Evolutionary conservation across 192 early-diverging fungal genomes (phyloP), one percentile per base, ranked within the genome.

Genomic region (Podila epigama): DNA sequence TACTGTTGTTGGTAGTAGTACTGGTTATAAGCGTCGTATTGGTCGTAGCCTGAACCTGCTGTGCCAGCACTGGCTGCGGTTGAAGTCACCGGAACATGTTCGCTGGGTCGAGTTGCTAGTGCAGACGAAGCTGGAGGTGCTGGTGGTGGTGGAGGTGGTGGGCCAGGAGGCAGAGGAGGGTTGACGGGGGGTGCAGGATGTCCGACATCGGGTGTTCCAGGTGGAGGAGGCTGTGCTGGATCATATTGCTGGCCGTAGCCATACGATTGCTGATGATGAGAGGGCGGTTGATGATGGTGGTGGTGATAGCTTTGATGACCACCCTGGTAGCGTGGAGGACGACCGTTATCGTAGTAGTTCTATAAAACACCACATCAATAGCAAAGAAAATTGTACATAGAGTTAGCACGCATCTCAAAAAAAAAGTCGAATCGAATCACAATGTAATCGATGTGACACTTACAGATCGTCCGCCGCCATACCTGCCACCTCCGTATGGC

Each of bases 1-100:
- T 77, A 77, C 32, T 77, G 73, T 35, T 77, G 73, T 25, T 77
- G 73, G 35, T 77, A 68, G 32, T 77, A 77, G 20, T 77, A 77
- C 39, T 77, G 73, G 39, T 68, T 68, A 40, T 77, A 77, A 31
- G 66, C 73, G 31, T 77, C 66, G 25, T 77, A 77, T 34, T 75
- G 71, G 29, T 77, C 73, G 34, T 77, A 77, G 27, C 60, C 62
- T 20, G 68, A 77, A 16, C 37, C 73, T 29, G 51, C 20, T 15
- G 69, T 61, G 20, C 55, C n/a, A n/a, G n/a, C n/a, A n/a, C n/a
- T n/a, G n/a, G 63, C 25, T 31, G 52, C 34, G 13, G 66, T 16
- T 9, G 40, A 2, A 1, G 79, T 50, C 4, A 28, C 44, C 5
- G 56, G 22, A 15, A 4, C 63, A 48, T 27, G 68, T 31, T 56